A percentile compares a stretch with the other conserved stretches of the same genome.
Conservation (phyloP, 2,329 filamentous ascomycete genomes). For the Hypoxylon sp. region DNA sequence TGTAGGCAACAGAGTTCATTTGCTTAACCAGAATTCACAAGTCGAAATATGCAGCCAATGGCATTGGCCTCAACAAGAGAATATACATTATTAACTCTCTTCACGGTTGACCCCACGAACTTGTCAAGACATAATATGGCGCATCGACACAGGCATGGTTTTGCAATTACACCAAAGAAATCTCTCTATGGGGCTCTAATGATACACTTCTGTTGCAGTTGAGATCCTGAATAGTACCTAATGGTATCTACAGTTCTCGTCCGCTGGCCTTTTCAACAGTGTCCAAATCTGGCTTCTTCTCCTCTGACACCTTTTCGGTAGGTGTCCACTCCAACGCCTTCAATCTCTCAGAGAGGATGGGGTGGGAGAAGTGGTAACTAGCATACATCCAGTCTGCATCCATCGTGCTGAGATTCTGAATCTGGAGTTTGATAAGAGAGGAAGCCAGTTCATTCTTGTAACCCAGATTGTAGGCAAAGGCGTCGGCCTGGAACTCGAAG, state of each 20-base stretch:
- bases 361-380: conserved; percentile 98
- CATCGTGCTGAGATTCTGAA: conserved; percentile 98
- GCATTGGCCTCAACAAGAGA: neutral
- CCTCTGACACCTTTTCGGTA: conserved; percentile 67
- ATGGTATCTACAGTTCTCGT: conserved; percentile 67
- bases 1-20: conserved; percentile 7
- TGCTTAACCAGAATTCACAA: conserved; percentile 10
- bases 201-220: conserved; percentile 17
- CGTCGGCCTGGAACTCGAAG: conserved; percentile 97
- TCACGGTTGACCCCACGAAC: neutral
- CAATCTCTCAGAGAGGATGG: conserved; percentile 92
- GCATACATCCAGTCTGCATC: conserved; percentile 99
- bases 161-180: neutral
- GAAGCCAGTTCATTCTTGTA: conserved; percentile 86
- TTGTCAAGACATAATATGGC: neutral
- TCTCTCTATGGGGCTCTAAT: conserved; percentile 16
- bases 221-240: conserved; percentile 3
- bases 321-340: conserved; percentile 91
- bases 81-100: neutral
- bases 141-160: neutral
- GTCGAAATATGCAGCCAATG: neutral
- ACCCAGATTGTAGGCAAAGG: conserved; percentile 87
- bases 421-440: conserved; percentile 96
- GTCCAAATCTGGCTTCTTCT: conserved; percentile 61
- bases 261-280: conserved; percentile 79